A percentile compares a stretch with the other conserved stretches of the same genome.
These are phyloP conservation scores for Hypoxylon sp. DNA, from an alignment of 2,329 filamentous ascomycete species.

Conservation along the genomic window DNA sequence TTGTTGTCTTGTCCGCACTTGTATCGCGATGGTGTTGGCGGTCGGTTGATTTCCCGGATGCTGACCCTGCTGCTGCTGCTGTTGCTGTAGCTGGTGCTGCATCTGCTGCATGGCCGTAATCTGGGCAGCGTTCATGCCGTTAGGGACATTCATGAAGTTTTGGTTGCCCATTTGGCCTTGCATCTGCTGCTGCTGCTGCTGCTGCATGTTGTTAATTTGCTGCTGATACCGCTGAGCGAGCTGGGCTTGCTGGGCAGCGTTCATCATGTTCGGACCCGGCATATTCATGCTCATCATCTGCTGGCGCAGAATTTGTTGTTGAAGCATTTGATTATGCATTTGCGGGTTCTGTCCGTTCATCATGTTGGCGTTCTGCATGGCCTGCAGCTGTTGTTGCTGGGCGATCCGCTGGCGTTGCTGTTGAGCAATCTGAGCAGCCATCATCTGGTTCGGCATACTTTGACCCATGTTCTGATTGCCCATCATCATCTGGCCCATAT, in stretches of 20 bases:
- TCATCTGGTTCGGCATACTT: slow-evolving; percentile 56
- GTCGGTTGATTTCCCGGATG: slow-evolving; percentile 41
- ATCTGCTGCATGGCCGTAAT: slow-evolving; percentile 53
- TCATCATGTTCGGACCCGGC: slow-evolving; percentile 58
- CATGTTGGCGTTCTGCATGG: slow-evolving; percentile 52
- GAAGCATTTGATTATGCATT: slow-evolving; percentile 59
- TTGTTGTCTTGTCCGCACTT: slow-evolving; percentile 57
- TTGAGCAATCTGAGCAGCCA: slow-evolving; percentile 63
- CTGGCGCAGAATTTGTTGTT: slow-evolving; percentile 60
- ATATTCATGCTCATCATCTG: slow-evolving; percentile 61
- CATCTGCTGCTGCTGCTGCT: slow-evolving; percentile 57
- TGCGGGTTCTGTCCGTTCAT: slow-evolving; percentile 57
- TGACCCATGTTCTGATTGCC: slow-evolving; percentile 59
- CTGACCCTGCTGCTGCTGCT: slow-evolving; percentile 53
- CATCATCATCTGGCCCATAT: slow-evolving; percentile 71
- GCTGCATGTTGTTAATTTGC: slow-evolving; percentile 54
- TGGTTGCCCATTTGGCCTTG: slow-evolving; percentile 60
- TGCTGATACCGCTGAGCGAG: slow-evolving; percentile 53
- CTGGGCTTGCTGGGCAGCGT: slow-evolving; percentile 59
- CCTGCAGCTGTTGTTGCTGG: slow-evolving; percentile 53
- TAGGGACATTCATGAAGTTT: slow-evolving; percentile 61
- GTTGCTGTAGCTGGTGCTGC: slow-evolving; percentile 51
- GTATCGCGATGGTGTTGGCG: slow-evolving; percentile 40
- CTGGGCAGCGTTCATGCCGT: slow-evolving; percentile 54
- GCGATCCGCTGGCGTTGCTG: slow-evolving; percentile 57